A percentile compares a stretch with the other conserved stretches of the same genome.
Evolutionary conservation across 1,284 basidiomycete species (phyloP).

Genomic region (Fomitopsis schrenkii): DNA sequence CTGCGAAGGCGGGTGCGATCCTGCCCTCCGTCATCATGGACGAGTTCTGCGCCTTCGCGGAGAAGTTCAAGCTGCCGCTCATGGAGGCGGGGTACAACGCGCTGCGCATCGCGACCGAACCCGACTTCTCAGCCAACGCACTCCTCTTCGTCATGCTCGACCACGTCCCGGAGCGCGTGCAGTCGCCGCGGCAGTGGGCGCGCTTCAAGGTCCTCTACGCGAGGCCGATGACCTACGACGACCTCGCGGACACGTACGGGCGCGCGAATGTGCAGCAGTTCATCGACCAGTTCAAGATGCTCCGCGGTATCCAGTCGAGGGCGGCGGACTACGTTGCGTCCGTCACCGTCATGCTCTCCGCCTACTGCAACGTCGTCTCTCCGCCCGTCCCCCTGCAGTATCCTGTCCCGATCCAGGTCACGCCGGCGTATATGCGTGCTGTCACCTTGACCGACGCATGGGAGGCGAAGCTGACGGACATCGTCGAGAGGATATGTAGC

Average conservation of each 20-base stretch:
- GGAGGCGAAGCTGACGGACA: background rate
- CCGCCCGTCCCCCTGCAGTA: background rate
- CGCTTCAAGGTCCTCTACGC: background rate
- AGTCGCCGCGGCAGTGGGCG: background rate
- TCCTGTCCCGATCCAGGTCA: background rate
- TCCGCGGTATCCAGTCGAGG: background rate
- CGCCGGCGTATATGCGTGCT: background rate
- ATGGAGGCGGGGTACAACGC: background rate
- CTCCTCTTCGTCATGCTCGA: background rate
- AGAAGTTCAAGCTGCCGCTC: slow-evolving; percentile 1
- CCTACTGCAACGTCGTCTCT: background rate
- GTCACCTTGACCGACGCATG: background rate
- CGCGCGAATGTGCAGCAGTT: background rate
- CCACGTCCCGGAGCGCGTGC: background rate
- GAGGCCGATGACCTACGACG: background rate
- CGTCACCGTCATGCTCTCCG: background rate
- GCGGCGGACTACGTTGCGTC: background rate
- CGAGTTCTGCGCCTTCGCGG: background rate
- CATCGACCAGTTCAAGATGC: background rate
- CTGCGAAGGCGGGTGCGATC: background rate
- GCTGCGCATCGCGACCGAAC: background rate
- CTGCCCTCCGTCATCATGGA: background rate
- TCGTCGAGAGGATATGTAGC: background rate
- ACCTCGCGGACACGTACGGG: background rate
- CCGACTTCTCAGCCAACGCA: background rate